A percentile compares a stretch with the other conserved stretches of the same genome.
Conservation (phyloP, 139 green algal species). For the Raphidocelis subcapitata region DNA sequence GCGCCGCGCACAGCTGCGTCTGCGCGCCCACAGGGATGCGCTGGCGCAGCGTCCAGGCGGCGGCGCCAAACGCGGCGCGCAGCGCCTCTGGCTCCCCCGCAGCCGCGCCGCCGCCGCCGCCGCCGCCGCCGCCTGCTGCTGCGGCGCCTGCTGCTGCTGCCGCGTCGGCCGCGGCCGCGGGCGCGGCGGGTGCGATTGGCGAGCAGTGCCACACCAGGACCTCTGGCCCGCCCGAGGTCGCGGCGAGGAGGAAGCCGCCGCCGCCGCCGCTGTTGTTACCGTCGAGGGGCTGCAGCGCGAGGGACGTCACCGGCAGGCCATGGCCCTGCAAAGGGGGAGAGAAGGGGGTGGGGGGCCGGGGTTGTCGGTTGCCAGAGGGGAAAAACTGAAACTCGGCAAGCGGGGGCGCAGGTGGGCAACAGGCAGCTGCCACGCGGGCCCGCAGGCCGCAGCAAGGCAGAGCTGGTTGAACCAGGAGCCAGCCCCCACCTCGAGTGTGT, state of each 20-base stretch:
- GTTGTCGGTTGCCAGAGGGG: too few relatives aligned
- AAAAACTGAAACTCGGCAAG: too few relatives aligned
- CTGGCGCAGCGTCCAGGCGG: conserved; percentile 40
- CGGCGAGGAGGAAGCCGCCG: background rate
- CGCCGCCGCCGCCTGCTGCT: background rate
- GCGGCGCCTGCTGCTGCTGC: conserved; percentile 4
- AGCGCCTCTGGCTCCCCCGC: background rate
- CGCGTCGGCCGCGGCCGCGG: background rate
- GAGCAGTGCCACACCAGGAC: conserved; percentile 16
- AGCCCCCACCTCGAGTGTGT: conserved; percentile 38
- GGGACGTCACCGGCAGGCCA: background rate
- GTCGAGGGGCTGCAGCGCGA: background rate
- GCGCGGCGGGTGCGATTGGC: background rate
- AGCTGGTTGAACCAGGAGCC: too few relatives aligned
- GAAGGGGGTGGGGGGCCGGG: too few relatives aligned
- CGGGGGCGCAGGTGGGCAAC: too few relatives aligned
- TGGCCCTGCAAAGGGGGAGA: background rate
- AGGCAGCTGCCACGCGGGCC: too few relatives aligned
- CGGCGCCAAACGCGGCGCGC: conserved; percentile 1
- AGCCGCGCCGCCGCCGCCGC: too few relatives aligned
- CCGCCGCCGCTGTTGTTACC: too few relatives aligned
- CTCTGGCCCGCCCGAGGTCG: background rate
- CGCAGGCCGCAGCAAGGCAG: too few relatives aligned
- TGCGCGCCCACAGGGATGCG: conserved; percentile 42
- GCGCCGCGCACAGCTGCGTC: conserved; percentile 56